A percentile compares a stretch with the other conserved stretches of the same genome.
These are phyloP conservation scores for Pittosporum tobira DNA, from an alignment of 129 eudicot genomes.

Conservation along the genomic window DNA sequence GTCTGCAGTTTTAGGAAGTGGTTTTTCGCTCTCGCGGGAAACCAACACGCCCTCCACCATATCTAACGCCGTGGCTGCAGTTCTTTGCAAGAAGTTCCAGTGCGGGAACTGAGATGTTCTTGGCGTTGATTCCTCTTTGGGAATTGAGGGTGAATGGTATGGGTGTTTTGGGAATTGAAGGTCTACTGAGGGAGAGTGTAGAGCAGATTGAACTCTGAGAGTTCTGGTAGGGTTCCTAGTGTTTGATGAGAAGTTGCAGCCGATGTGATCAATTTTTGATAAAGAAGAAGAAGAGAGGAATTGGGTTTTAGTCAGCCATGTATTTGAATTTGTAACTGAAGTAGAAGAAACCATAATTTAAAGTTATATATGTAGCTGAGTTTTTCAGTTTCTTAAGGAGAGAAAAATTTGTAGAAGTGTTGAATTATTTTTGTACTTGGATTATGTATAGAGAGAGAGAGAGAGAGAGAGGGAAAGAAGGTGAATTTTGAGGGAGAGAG, in stretches of 20 bases:
- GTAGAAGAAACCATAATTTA: background rate
- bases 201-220: background rate
- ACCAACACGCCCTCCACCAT: conserved; percentile 7
- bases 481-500: background rate
- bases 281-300: background rate
- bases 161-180: background rate
- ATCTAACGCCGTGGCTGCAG: conserved; percentile 4
- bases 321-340: background rate
- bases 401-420: no score
- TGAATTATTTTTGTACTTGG: no score
- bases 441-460: background rate
- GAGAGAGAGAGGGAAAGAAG: background rate
- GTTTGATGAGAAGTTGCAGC: background rate
- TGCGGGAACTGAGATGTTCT: background rate
- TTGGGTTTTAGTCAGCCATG: background rate
- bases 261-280: background rate
- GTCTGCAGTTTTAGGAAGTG: conserved; percentile 19
- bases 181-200: background rate
- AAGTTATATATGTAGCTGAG: no score
- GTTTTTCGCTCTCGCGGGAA: conserved; percentile 3
- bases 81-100: conserved; percentile 15
- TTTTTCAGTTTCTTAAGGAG: no score
- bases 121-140: background rate
- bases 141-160: background rate
- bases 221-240: background rate